Percentiles rank a stretch among this genome's conserved stretches.
phyloP scores from a whole-genome alignment of 148 eudicot species.

The Vaccinium darrowii region DNA sequence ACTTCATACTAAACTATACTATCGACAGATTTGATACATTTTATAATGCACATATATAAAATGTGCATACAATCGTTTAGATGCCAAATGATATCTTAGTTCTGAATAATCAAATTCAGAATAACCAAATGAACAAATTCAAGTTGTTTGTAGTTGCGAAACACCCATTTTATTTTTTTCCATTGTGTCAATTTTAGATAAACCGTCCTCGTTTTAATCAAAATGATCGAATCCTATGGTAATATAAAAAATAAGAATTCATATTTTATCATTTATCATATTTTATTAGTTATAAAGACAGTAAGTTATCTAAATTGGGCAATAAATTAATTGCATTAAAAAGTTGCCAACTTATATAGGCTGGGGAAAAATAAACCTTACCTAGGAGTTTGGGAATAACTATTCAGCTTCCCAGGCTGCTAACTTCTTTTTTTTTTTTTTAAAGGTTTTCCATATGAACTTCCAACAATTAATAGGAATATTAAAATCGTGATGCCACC shows the following conservation, averaged over 20 bases:
- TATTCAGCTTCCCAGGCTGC: too few species aligned
- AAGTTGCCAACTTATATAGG: background rate
- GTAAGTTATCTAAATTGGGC: too few species aligned
- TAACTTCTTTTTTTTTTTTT: too few species aligned
- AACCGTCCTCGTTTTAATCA: background rate
- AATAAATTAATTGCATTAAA: too few species aligned
- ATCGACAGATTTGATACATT: too few species aligned
- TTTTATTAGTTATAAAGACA: too few species aligned
- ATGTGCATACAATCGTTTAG: background rate
- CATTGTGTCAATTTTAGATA: background rate
- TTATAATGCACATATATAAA: too few species aligned
- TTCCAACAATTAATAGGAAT: too few species aligned
- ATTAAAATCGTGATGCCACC: too few species aligned
- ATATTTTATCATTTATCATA: background rate
- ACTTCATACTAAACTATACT: too few species aligned
- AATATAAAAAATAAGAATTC: background rate
- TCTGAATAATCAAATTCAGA: background rate
- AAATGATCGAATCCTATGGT: background rate
- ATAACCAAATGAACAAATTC: background rate
- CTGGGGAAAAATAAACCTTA: background rate
- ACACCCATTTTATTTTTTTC: background rate
- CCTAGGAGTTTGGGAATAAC: background rate
- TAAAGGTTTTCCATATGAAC: too few species aligned
- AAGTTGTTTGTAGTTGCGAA: background rate
- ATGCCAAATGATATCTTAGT: conserved; percentile 1